These are phyloP conservation scores for Penicillium cinerascens DNA, from an alignment of 495 filamentous ascomycete genomes.

Conservation along the genomic window DNA sequence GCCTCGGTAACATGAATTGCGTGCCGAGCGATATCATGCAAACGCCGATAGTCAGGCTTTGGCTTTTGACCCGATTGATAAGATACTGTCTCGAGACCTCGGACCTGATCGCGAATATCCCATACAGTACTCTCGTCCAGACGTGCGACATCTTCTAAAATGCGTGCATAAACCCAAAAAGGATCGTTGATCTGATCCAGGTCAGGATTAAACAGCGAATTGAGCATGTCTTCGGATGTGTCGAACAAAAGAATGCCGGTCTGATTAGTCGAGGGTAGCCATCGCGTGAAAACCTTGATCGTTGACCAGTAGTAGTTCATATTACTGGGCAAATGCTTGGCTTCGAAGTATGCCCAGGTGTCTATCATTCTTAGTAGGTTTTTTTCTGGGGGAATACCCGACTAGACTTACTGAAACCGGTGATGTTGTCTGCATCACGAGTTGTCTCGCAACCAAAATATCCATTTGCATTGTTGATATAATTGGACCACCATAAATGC, in stretches of 20 bases:
- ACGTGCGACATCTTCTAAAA: constrained; percentile 14
- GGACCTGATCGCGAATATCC: constrained; percentile 22
- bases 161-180: constrained; percentile 17
- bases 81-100: constrained; percentile 16
- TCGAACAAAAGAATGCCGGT: constrained; percentile 36
- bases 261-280: constrained; percentile 18
- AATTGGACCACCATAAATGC: constrained; percentile 1
- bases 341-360: constrained; percentile 2
- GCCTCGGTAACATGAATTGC: constrained; percentile 47
- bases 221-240: constrained; percentile 1
- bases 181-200: constrained; percentile 11
- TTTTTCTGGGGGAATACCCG: too few species aligned
- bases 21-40: constrained; percentile 49
- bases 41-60: constrained; percentile 31
- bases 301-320: constrained; percentile 30
- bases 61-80: background rate
- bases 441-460: constrained; percentile 15
- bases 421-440: background rate
- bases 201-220: background rate
- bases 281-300: constrained; percentile 32
- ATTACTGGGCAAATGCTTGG: background rate
- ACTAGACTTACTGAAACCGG: constrained; percentile 6
- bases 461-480: constrained; percentile 7
- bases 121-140: constrained; percentile 26
- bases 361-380: background rate